Evolutionary conservation across 495 filamentous ascomycete species (phyloP), one percentile per base, ranked within the genome.

Genomic region (Annulohypoxylon maeteangense): DNA sequence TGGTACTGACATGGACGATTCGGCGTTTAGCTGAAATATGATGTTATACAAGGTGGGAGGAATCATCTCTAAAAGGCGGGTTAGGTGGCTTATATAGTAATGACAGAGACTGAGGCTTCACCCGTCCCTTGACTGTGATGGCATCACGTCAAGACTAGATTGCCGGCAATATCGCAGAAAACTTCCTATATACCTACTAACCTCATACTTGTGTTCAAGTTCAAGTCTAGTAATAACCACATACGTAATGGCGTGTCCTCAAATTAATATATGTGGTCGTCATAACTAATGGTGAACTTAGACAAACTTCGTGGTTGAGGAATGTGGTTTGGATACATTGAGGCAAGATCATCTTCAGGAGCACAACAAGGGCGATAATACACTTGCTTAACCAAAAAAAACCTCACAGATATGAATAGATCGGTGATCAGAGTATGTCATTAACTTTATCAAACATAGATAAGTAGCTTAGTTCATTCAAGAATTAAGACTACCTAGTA

Each of bases 321-420:
- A 70, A 70, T 70, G 67, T 65, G 18, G 7, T 36, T 54, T 38
- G 18, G 38, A 61, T 16, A 60, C 20, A 23, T 55, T 11, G 12
- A 48, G 45, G 11, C 42, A 56, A 70, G 61, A 67, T 67, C 56
- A 38, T 32, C 54, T 40, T 14, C n/a, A 10, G 10, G n/a, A 27
- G 11, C 32, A 57, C 12, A 57, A 27, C 18, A 40, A 16, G 16
- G 34, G 12, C 4, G 22, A 6, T 8, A 25, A 3, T 20, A 57
- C 11, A 1, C 20, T 29, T 7, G 27, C 6, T 40, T 38, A 12
- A 29, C 27, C 12, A n/a, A 4, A 16, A 14, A n/a, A 8, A 0
- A 4, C 38, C 16, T 31, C 18, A 14, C 4, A 42, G 16, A 27
- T 23, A 29, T 11, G 16, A 25, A 23, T 1, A 22, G 14, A n/a